These are phyloP conservation scores for Pichia sp. DNA, from an alignment of 1,139 yeast genomes.

Conservation along the genomic window DNA sequence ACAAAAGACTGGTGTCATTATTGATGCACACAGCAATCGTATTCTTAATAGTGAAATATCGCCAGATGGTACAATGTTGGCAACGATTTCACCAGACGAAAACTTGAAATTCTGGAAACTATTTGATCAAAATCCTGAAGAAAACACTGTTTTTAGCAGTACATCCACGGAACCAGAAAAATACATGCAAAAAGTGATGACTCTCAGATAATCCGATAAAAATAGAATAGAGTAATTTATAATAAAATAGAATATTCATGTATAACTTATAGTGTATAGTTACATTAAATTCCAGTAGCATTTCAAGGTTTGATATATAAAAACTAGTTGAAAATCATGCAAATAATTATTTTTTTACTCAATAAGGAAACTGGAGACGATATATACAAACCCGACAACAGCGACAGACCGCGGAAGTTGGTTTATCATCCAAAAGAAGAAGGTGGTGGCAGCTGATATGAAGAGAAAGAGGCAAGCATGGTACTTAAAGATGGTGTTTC, in stretches of 20 bases:
- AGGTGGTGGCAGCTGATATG: background rate
- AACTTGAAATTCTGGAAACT: conserved; percentile 92
- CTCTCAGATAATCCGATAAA: conserved; percentile 12
- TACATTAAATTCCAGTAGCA: too few species aligned
- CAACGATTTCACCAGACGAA: conserved; percentile 96
- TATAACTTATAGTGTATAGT: too few species aligned
- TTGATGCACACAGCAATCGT: conserved; percentile 83
- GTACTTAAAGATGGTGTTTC: too few species aligned
- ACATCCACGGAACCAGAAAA: conserved; percentile 17
- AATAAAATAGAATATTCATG: too few species aligned
- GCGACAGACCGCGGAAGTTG: conserved; percentile 5
- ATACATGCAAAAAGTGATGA: conserved; percentile 22
- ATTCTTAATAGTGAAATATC: conserved; percentile 78
- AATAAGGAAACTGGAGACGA: conserved; percentile 4
- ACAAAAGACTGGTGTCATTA: conserved; percentile 83
- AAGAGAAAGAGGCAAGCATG: background rate
- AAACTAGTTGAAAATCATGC: too few species aligned
- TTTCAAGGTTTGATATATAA: too few species aligned
- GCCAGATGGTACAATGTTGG: conserved; percentile 85
- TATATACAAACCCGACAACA: too few species aligned
- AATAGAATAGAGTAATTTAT: too few species aligned
- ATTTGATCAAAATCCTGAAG: conserved; percentile 44
- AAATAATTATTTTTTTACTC: too few species aligned
- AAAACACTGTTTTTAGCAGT: conserved; percentile 26
- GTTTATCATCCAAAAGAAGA: background rate